Base-by-base conservation (phyloP, 176 grass and related monocot genomes). In the Oropetium thomaeum region DNA sequence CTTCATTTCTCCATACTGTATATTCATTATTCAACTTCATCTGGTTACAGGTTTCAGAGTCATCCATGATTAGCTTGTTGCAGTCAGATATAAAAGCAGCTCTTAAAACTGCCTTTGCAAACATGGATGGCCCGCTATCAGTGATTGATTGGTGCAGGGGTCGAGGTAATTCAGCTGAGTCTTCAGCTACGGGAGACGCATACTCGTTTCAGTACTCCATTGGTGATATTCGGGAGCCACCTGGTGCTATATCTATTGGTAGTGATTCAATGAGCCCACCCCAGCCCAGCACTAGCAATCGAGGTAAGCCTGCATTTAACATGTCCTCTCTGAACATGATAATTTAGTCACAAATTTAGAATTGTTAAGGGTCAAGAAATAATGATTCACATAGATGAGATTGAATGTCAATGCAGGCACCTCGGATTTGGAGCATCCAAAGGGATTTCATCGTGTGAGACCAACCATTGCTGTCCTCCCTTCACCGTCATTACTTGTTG, bases 71-170 rank as follows among this genome's bases (percentile, higher is more conserved):
- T 85, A 93, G 86, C 76, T 75, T 98, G 77, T 81, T 98, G 75
- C 96, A 94, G 39, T 94, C 96, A 5, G 96, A 98, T 87, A 90
- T 98, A 90, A 98, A 82, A 78, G 5, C 43, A 75, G 89, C 88
- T 63, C n/a, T 98, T 80, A 95, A 98, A 98, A 69, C 84, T 63
- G 82, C 89, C 55, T 98, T 98, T 86, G 59, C 67, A 78, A 97
- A 77, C 87, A 89, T 91, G 79, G 91, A 98, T 79, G 96, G 95
- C 66, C 95, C 95, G 64, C 78, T 98, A 69, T 86, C 89, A 48
- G 87, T 93, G 10, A 89, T 81, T 78, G 96, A 98, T 85, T 98
- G 91, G 91, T 98, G 96, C 77, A 98, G 72, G 79, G 96, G 96
- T 73, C 89, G 87, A 74, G 70, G 79, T 34, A 78, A 84, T 70